Percentiles rank a stretch among this genome's conserved stretches.
Evolutionary conservation across 2,329 filamentous ascomycete genomes (phyloP).

Genomic region (Blastomyces silverae): DNA sequence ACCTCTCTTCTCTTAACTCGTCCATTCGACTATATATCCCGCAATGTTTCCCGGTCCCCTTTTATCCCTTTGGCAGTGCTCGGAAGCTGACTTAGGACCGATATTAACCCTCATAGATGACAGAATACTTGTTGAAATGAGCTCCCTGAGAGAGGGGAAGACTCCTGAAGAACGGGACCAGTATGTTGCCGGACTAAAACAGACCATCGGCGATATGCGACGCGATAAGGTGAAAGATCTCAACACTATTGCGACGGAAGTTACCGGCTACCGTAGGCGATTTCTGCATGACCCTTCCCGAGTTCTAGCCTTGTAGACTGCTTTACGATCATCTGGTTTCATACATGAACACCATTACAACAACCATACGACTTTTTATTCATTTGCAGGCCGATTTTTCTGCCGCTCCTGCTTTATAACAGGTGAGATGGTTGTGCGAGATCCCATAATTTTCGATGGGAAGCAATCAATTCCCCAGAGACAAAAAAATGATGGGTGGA

Average conservation of each 20-base stretch:
- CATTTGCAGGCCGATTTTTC: constrained; percentile 6
- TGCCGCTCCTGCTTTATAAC: background rate
- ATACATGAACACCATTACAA: background rate
- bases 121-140: constrained; percentile 47
- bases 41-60: constrained; percentile 2
- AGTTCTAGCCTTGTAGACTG: constrained; percentile 40
- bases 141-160: constrained; percentile 42
- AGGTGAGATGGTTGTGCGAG: constrained; percentile 12
- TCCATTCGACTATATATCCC: constrained; percentile 20
- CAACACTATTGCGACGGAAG: constrained; percentile 43
- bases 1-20: constrained; percentile 11
- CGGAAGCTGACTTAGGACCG: constrained; percentile 34
- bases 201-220: constrained; percentile 46
- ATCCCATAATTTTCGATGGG: background rate
- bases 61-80: constrained; percentile 14
- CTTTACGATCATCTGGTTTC: background rate
- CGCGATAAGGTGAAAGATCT: constrained; percentile 47
- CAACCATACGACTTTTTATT: background rate
- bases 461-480: background rate
- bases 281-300: constrained; percentile 44
- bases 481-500: background rate
- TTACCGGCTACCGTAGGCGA: constrained; percentile 47
- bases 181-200: constrained; percentile 43
- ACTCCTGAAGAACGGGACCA: constrained; percentile 40
- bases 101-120: constrained; percentile 43